Conservation (phyloP, 2,329 filamentous ascomycete species). For the Chaetomiaceae sp. region DNA sequence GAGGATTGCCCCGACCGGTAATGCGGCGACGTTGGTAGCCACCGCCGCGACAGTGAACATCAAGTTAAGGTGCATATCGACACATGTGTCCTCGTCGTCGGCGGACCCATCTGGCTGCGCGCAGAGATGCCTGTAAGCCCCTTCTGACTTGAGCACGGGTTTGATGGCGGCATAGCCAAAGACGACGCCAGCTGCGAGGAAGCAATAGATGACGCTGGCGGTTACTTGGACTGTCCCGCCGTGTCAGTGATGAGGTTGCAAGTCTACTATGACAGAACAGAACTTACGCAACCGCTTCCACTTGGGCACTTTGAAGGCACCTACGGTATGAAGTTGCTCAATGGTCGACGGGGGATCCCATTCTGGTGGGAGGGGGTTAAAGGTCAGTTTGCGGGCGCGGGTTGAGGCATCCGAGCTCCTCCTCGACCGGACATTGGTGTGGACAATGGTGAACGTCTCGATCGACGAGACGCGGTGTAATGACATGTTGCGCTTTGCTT, state of each 20-base stretch:
- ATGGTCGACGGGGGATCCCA: conserved; percentile 43
- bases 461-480: conserved; percentile 50
- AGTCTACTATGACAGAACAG: background rate
- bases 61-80: conserved; percentile 68
- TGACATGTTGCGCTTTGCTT: conserved; percentile 39
- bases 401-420: conserved; percentile 46
- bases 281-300: conserved; percentile 51
- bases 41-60: conserved; percentile 93
- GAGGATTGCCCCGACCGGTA: conserved; percentile 80
- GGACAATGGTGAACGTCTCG: conserved; percentile 46
- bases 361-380: conserved; percentile 51
- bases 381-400: conserved; percentile 47
- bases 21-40: conserved; percentile 78
- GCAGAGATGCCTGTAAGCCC: conserved; percentile 66
- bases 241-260: conserved; percentile 5
- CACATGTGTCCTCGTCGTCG: conserved; percentile 38
- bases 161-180: conserved; percentile 86
- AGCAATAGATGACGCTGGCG: conserved; percentile 38
- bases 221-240: conserved; percentile 36
- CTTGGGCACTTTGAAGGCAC: conserved; percentile 50
- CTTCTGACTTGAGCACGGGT: conserved; percentile 69
- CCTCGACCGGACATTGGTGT: conserved; percentile 37
- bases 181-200: conserved; percentile 69
- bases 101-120: conserved; percentile 24
- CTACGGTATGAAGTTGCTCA: conserved; percentile 44